Evolutionary conservation across 2,329 filamentous ascomycete species (phyloP).

Genomic region (Neonectria ditissima): DNA sequence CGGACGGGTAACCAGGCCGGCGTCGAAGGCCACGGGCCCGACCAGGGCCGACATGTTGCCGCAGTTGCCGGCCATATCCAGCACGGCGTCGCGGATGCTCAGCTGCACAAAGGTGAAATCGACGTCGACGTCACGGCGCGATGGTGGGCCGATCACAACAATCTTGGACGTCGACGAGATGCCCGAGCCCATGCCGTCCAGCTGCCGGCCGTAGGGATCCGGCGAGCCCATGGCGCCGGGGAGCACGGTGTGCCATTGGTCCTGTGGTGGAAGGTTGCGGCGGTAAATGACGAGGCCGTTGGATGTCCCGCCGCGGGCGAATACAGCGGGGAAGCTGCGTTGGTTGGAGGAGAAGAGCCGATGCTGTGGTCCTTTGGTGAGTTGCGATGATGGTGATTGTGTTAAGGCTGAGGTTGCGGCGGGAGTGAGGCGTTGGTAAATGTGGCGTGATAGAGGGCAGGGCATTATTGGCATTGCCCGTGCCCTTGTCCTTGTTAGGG

Average conservation of each 20-base stretch:
- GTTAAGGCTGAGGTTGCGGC: slow-evolving; percentile 2
- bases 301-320: slow-evolving; percentile 74
- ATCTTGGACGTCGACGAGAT: slow-evolving; percentile 78
- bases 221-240: slow-evolving; percentile 72
- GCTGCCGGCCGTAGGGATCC: slow-evolving; percentile 75
- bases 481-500: background rate
- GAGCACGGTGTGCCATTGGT: slow-evolving; percentile 63
- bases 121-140: slow-evolving; percentile 64
- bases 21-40: slow-evolving; percentile 62
- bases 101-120: slow-evolving; percentile 80
- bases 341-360: slow-evolving; percentile 22
- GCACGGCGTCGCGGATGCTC: slow-evolving; percentile 68
- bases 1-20: slow-evolving; percentile 41
- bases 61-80: slow-evolving; percentile 78
- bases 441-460: slow-evolving; percentile 9
- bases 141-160: slow-evolving; percentile 70
- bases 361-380: background rate
- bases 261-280: slow-evolving; percentile 50
- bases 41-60: slow-evolving; percentile 79
- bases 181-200: slow-evolving; percentile 78
- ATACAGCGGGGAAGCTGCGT: slow-evolving; percentile 54
- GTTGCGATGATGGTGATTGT: background rate
- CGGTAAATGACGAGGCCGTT: slow-evolving; percentile 68
- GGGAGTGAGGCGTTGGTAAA: slow-evolving; percentile 11
- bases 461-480: background rate